These are phyloP conservation scores for Taxillus chinensis DNA, from an alignment of 164 flowering plant species.

Conservation along the genomic window DNA sequence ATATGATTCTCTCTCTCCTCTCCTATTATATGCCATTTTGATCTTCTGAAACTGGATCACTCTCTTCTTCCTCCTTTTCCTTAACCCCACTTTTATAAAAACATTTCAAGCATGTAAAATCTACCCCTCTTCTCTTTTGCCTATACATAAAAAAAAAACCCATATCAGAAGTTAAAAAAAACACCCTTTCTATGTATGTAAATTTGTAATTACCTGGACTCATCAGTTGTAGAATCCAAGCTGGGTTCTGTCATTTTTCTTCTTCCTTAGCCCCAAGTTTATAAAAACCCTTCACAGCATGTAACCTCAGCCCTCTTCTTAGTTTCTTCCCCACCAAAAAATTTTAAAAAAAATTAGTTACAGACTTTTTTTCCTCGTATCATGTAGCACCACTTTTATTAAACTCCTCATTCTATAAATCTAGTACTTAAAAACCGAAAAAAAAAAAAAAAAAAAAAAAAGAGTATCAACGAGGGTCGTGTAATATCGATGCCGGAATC, in stretches of 20 bases:
- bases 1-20: no score
- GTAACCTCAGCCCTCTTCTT: neutral
- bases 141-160: no score
- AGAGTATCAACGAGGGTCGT: neutral
- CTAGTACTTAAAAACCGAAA: neutral
- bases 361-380: no score
- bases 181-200: neutral
- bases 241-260: neutral
- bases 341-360: no score
- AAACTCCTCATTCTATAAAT: no score
- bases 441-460: neutral
- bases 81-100: no score
- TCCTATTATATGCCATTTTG: no score
- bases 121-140: no score
- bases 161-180: neutral
- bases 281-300: slow-evolving; percentile 2
- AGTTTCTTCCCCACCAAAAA: neutral
- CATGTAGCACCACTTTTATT: no score
- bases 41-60: no score
- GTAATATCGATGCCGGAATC: neutral
- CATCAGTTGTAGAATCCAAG: neutral
- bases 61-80: no score
- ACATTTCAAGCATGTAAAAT: no score
- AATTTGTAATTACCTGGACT: neutral
- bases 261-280: neutral